Percentiles rank a stretch among this genome's conserved stretches.
phyloP scores from a whole-genome alignment of 306 rosid species.

The Lathyrus aphaca region DNA sequence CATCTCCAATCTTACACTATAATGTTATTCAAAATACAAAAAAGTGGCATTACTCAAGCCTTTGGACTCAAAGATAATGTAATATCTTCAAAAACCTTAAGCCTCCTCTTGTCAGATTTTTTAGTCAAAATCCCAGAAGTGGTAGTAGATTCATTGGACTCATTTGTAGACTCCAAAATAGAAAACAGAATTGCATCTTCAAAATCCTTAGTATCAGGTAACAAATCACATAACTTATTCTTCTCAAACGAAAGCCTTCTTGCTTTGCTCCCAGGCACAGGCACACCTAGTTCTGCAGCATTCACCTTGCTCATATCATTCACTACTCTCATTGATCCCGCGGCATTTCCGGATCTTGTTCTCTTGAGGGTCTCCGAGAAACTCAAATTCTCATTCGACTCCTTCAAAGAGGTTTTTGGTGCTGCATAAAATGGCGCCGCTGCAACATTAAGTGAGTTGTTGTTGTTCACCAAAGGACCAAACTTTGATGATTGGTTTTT shows the following conservation, averaged over 20 bases:
- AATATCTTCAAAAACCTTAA: constrained; percentile 83
- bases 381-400: constrained; percentile 47
- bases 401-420: constrained; percentile 44
- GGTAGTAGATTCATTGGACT: constrained; percentile 32
- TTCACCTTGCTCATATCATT: constrained; percentile 42
- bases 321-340: constrained; percentile 55
- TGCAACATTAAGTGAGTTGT: constrained; percentile 53
- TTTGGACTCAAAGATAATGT: constrained; percentile 90
- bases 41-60: constrained; percentile 49
- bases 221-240: constrained; percentile 48
- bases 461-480: constrained; percentile 7
- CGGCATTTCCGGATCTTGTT: constrained; percentile 83
- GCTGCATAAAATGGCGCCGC: constrained; percentile 82
- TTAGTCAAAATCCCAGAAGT: constrained; percentile 38
- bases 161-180: constrained; percentile 58
- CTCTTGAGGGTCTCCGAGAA: constrained; percentile 75
- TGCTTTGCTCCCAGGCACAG: constrained; percentile 63
- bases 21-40: constrained; percentile 36
- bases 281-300: constrained; percentile 37
- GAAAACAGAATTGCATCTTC: constrained; percentile 91
- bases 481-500: constrained; percentile 31
- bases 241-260: constrained; percentile 57
- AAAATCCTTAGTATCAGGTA: constrained; percentile 82
- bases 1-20: constrained; percentile 72
- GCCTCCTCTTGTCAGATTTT: constrained; percentile 88